Percentiles rank a stretch among this genome's conserved stretches.
These are phyloP conservation scores for Fusarium burgessii DNA, from an alignment of 2,329 filamentous ascomycete species.

Conservation along the genomic window DNA sequence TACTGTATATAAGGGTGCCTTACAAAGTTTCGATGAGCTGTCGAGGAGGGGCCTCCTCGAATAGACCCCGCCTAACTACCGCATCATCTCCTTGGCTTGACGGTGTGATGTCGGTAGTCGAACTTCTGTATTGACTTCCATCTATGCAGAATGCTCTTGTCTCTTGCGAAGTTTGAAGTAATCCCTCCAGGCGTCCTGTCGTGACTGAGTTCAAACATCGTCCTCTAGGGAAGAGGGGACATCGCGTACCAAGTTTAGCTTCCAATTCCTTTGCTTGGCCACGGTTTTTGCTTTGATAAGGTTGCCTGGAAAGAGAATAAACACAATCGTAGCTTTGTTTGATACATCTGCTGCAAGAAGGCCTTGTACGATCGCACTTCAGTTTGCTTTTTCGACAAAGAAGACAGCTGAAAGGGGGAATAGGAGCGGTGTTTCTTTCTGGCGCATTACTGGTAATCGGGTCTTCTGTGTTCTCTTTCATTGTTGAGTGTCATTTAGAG, in stretches of 20 bases:
- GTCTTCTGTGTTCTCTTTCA: not conserved
- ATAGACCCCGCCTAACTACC: not conserved
- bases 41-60: not conserved
- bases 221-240: accelerated
- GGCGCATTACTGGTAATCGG: accelerated
- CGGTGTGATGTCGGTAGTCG: not conserved
- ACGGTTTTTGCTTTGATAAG: constrained; percentile 1
- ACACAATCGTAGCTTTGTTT: constrained; percentile 18
- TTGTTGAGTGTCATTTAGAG: not conserved
- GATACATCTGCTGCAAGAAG: constrained; percentile 14
- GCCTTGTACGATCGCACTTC: constrained; percentile 16
- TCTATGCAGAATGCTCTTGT: too few species aligned
- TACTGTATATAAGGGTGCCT: not conserved
- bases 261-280: constrained; percentile 13
- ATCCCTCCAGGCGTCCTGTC: constrained; percentile 7
- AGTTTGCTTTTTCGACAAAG: constrained; percentile 21
- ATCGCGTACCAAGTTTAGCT: constrained; percentile 1
- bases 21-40: constrained; percentile 15
- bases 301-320: constrained; percentile 13
- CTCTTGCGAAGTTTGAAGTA: not conserved
- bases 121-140: not conserved
- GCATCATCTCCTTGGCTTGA: not conserved
- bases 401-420: constrained; percentile 16
- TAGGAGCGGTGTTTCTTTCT: not conserved
- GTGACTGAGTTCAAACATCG: not conserved